Percentiles rank a stretch among this genome's conserved stretches.
These are phyloP conservation scores for Arthromyces matolae DNA, from an alignment of 768 basidiomycete species.

Conservation along the genomic window DNA sequence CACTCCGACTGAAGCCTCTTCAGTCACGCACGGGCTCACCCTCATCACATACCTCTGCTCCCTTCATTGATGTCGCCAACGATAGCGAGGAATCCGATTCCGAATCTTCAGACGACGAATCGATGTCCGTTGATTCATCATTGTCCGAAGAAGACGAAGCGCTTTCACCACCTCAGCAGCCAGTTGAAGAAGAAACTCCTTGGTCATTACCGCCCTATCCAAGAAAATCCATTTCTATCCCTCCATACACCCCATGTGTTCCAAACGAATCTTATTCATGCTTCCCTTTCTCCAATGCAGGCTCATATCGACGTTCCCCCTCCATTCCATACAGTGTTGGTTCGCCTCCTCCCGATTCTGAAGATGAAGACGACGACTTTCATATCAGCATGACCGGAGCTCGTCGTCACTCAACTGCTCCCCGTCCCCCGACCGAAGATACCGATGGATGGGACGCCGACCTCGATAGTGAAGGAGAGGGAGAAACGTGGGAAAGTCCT, in stretches of 20 bases:
- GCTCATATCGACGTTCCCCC: conserved; percentile 50
- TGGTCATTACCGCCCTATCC: conserved; percentile 56
- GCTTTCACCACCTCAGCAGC: conserved; percentile 13
- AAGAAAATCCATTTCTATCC: conserved; percentile 55
- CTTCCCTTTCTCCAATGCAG: conserved; percentile 21
- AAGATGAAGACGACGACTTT: conserved; percentile 54
- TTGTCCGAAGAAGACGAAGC: conserved; percentile 34
- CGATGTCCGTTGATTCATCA: conserved; percentile 43
- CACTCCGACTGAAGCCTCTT: conserved; percentile 57
- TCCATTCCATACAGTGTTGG: conserved; percentile 54
- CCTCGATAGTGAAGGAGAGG: conserved; percentile 54
- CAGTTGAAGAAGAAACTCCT: conserved; percentile 33
- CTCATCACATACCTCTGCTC: conserved; percentile 22
- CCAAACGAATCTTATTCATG: conserved; percentile 32
- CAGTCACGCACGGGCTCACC: conserved; percentile 21
- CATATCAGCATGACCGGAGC: conserved; percentile 41
- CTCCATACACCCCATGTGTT: conserved; percentile 46
- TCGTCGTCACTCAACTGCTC: conserved; percentile 29
- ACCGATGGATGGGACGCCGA: conserved; percentile 44
- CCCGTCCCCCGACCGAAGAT: conserved; percentile 19
- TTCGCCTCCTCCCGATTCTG: conserved; percentile 72
- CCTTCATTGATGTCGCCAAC: conserved; percentile 39
- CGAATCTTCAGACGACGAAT: conserved; percentile 36
- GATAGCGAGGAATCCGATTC: conserved; percentile 32
- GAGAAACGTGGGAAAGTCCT: conserved; percentile 62